Evolutionary conservation across 2,329 filamentous ascomycete genomes (phyloP).

Genomic region (Stemphylium vesicarium): DNA sequence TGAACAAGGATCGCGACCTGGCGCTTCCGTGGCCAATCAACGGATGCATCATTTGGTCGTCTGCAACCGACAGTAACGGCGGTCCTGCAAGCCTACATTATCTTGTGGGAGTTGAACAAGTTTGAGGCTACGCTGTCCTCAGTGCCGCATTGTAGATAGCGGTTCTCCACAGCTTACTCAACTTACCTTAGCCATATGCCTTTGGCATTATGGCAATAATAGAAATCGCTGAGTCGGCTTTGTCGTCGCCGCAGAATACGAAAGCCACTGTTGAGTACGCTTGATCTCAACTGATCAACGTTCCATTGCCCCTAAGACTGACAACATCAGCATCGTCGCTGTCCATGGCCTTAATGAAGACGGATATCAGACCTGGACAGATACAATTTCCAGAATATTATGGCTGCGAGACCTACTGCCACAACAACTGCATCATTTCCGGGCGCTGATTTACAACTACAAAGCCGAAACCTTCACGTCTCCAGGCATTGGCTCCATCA

Average conservation of each 20-base stretch:
- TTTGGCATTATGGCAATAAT: constrained; percentile 6
- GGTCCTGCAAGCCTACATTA: background rate
- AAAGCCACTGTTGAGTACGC: background rate
- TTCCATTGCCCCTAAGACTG: background rate
- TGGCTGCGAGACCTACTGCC: constrained; percentile 46
- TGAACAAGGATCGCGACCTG: background rate
- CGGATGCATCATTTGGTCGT: background rate
- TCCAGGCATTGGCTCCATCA: constrained; percentile 22
- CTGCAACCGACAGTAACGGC: background rate
- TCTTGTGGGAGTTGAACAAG: background rate
- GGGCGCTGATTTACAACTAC: constrained; percentile 38
- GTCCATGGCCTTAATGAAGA: constrained; percentile 47
- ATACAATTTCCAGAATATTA: constrained; percentile 29
- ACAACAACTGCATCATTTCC: constrained; percentile 19
- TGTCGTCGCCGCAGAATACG: background rate
- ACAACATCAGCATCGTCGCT: constrained; percentile 42
- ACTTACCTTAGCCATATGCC: background rate
- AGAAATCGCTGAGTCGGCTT: background rate
- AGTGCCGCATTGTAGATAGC: background rate
- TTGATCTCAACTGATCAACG: background rate
- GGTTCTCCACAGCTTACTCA: background rate
- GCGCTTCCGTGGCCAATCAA: background rate
- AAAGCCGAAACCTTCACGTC: constrained; percentile 27
- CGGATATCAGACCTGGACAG: constrained; percentile 40
- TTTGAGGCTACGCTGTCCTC: background rate